phyloP scores from a whole-genome alignment of 2,329 filamentous ascomycete species.

The Nemania sp. region DNA sequence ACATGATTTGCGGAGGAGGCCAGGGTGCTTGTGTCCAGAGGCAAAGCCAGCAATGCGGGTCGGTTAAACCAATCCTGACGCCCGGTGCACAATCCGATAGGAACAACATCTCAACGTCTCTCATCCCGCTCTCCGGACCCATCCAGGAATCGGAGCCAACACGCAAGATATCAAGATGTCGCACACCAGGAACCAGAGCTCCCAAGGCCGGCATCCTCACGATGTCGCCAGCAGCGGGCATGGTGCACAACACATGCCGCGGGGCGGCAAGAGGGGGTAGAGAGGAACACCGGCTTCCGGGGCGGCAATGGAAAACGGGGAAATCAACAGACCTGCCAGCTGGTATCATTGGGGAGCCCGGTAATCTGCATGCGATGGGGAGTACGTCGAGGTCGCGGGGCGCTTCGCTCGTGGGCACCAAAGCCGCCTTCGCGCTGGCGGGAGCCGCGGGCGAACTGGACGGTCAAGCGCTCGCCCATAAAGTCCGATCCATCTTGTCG shows the following conservation, averaged over 20 bases:
- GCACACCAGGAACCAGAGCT: slow-evolving; percentile 31
- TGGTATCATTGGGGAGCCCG: slow-evolving; percentile 96
- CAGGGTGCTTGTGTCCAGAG: slow-evolving; percentile 37
- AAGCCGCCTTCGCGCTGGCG: slow-evolving; percentile 56
- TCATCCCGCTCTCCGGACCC: slow-evolving; percentile 38
- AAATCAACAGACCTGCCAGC: slow-evolving; percentile 97
- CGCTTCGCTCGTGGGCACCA: slow-evolving; percentile 58
- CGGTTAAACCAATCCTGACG: slow-evolving; percentile 40
- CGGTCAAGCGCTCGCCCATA: slow-evolving; percentile 95
- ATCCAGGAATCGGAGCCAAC: slow-evolving; percentile 34
- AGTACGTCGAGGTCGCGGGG: slow-evolving; percentile 84
- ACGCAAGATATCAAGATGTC: slow-evolving; percentile 30
- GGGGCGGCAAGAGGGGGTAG: slow-evolving; percentile 33
- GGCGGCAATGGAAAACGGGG: slow-evolving; percentile 55
- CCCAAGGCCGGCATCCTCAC: slow-evolving; percentile 33
- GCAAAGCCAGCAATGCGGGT: slow-evolving; percentile 41
- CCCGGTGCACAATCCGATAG: slow-evolving; percentile 35
- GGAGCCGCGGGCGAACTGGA: slow-evolving; percentile 94
- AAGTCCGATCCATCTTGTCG: slow-evolving; percentile 89
- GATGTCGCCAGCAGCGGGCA: slow-evolving; percentile 34
- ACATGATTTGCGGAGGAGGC: slow-evolving; percentile 40
- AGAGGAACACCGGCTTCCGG: slow-evolving; percentile 42
- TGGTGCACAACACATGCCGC: slow-evolving; percentile 33
- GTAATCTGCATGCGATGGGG: slow-evolving; percentile 96
- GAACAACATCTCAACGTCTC: slow-evolving; percentile 36